Conservation (phyloP, 176 grass and related monocot genomes). For the Dactylis glomerata region DNA sequence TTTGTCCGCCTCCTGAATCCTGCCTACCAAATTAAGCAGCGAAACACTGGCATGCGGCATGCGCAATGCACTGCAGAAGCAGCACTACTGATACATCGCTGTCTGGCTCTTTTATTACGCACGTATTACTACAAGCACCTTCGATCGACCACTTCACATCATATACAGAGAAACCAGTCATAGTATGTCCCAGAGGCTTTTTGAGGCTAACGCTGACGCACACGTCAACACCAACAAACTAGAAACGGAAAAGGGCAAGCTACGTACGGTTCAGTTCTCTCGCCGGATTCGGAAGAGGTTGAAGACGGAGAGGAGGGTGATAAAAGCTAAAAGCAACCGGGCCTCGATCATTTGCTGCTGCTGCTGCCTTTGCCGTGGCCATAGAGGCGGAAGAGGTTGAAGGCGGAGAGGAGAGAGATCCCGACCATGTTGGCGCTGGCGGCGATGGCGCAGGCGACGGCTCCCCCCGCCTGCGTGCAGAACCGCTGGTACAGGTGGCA, state of each 20-base stretch:
- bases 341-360: neutral
- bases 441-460: slow-evolving; percentile 44
- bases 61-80: neutral
- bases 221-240: slow-evolving; percentile 5
- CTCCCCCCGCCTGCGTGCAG: slow-evolving; percentile 60
- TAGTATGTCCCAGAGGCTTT: slow-evolving; percentile 10
- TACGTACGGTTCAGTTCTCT: neutral
- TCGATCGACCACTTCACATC: slow-evolving; percentile 17
- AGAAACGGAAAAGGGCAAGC: neutral
- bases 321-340: neutral
- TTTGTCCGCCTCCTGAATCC: too few species aligned
- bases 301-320: too few species aligned
- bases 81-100: slow-evolving; percentile 15
- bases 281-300: neutral
- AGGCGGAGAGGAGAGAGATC: slow-evolving; percentile 62
- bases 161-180: slow-evolving; percentile 33
- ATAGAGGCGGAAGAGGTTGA: slow-evolving; percentile 92
- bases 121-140: slow-evolving; percentile 28
- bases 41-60: neutral
- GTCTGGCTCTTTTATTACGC: slow-evolving; percentile 38
- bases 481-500: slow-evolving; percentile 77
- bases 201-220: neutral
- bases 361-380: slow-evolving; percentile 33
- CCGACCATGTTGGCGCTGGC: slow-evolving; percentile 45
- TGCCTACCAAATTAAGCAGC: too few species aligned